Base-by-base conservation (phyloP, 1,284 basidiomycete genomes). In the Puccinia sorghi region DNA sequence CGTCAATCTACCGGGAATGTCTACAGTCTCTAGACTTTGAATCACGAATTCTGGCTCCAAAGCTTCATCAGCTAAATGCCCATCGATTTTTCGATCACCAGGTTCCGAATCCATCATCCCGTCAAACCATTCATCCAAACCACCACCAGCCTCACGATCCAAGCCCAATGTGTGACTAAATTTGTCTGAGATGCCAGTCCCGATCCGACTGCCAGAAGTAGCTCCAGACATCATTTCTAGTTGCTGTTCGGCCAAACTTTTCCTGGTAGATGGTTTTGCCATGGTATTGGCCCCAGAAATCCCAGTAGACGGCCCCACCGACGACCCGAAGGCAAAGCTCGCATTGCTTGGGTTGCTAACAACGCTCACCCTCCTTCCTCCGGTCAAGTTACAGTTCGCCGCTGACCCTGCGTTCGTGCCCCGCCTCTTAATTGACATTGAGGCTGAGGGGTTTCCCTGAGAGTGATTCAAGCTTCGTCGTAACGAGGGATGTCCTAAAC, bases 31-130 rank as follows among this genome's bases (percentile, higher is more conserved):
- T 43, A 77, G 52, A 43, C 50, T 67, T 46, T 77, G 63, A 20
- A 77, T 77, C 3, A 77, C 66, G 22, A 66, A 77, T 77, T 77
- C 75, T 37, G 75, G 75, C n/a, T 77, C 75, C 43, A 77, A 57
- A n/a, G 75, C 66, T 48, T 77, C 66, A 48, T 77, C 75, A 25
- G 75, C 54, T 5, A 77, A 50, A 27, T 77, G 75, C 25, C 75
- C 63, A 70, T 77, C 75, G 12, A 77, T 66, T 43, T 54, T 72
- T 59, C 66, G 63, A 27, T 77, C 75, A 9, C 63, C 57, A 67
- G 50, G 75, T 67, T 48, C 75, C 32, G 75, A 48, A 39, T 77
- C 75, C 50, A 59, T 59, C 20, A 77, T 67, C 7, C 75, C 75
- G 12, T 66, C 75, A 70, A 77, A 77, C 75, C 75, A 77, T 66